Evolutionary conservation across 495 filamentous ascomycete genomes (phyloP).

Genomic region (Corynascus novoguineensis): DNA sequence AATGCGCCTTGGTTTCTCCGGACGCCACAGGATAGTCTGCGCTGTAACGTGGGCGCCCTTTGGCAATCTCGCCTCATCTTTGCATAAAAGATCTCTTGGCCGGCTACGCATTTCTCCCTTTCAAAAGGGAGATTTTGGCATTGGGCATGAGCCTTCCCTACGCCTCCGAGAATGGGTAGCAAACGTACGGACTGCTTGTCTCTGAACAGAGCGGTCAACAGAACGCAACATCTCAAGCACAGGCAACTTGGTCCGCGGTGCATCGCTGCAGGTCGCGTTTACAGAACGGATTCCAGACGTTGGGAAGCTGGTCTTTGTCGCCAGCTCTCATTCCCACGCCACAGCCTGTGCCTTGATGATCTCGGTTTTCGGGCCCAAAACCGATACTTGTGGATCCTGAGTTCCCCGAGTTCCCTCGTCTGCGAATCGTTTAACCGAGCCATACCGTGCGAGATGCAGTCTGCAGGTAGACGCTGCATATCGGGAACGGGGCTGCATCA

Average conservation of each 20-base stretch:
- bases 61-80: slow-evolving; percentile 3
- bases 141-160: neutral
- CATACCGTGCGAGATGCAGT: neutral
- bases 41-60: slow-evolving; percentile 4
- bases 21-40: slow-evolving; percentile 2
- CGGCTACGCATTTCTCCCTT: neutral
- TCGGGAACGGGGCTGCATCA: neutral
- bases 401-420: neutral
- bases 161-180: neutral
- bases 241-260: neutral
- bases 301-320: neutral
- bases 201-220: neutral
- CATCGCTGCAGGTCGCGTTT: neutral
- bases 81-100: neutral
- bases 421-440: slow-evolving; percentile 5
- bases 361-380: neutral
- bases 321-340: neutral
- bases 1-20: neutral
- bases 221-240: neutral
- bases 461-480: neutral
- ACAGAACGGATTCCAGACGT: too few species aligned
- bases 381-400: neutral
- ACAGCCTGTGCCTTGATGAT: neutral
- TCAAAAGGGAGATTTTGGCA: neutral
- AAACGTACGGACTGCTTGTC: too few species aligned